Base-by-base conservation (phyloP, 1,284 basidiomycete species). In the Omphalotus olearius region DNA sequence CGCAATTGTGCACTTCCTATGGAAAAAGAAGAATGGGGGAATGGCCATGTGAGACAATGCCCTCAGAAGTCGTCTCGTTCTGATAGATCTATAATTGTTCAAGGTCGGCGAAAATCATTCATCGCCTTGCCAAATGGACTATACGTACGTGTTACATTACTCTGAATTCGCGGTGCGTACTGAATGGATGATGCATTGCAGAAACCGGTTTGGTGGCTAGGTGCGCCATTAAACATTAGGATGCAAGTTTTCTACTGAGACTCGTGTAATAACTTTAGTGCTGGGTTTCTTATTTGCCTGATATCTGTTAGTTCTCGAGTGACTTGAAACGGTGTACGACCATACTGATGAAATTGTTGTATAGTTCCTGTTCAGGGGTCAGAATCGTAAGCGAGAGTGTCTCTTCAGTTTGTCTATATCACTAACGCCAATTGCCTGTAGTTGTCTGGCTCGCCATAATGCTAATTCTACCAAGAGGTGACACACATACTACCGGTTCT, bases 121-220 rank as follows among this genome's bases (percentile, higher is more conserved):
- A 44, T 14, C 50, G 37, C 17, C 26, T 51, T 26, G 50, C 40
- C 13, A 17, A 44, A 25, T 51, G 50, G 50, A 45, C 50, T 23
- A 39, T 51, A n/a, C 50, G 50, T 51, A 23, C 23, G 43, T 16
- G 50, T 45, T 7, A n/a, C 9, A 14, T 26, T 23, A 26, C 13
- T 18, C 6, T 13, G 11, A 39, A 9, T 17, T 16, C 16, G 23
- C 35, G 1, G 1, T 1, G 1, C 3, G 14, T 25, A 17, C 17
- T 30, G 16, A 13, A 23, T 23, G 23, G 23, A 5, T 5, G 23
- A 5, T 23, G n/a, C 38, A 4, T 25, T 25, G 11, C 25, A 51
- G 50, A 51, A 38, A 51, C 50, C 7, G 50, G 50, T 16, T 36
- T 45, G 2, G 40, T 51, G 5, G 50, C 50, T 17, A 51, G 50